Base-by-base conservation (phyloP, 208 protist species). In the Borovskyia barvae region DNA sequence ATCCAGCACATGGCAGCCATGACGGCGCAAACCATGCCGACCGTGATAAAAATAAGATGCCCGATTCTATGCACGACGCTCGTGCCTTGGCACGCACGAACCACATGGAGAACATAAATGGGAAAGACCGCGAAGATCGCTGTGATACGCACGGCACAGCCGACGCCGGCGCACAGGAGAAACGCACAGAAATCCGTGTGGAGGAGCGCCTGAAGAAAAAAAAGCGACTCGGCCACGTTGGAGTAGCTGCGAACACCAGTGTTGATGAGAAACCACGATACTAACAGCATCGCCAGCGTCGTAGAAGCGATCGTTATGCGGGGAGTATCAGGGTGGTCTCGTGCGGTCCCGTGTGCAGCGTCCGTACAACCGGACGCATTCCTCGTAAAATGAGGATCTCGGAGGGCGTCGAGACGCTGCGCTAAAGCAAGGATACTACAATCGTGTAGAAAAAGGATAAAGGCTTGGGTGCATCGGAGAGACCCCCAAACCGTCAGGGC, bases 221-320 rank as follows among this genome's bases (percentile, higher is more conserved):
- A 72, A 12, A 92, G 54, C 0, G 76, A 66, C 64, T 94, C 87
- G 1, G 77, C 52, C n/a, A 89, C 77, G 56, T 90, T 92, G 5
- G 82, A 82, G 62, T 92, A 90, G 52, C 71, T 43, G 11, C 87
- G 81, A 45, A 79, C 63, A 26, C 82, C 82, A 42, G 55, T 55
- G 50, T 72, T 78, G 15, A 60, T 48, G 35, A 86, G 60, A 59
- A 88, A 93, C 82, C 86, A 90, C 47, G 76, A 66, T 22, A 70
- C 60, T 25, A 85, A 50, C 5, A 71, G 12, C 53, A 72, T 42
- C 25, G 65, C 56, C 15, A 67, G 29, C 17, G 52, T 61, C 14
- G 45, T 60, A 1, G 58, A 66, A 7, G 59, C 58, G 14, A 69
- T 48, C 0, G 64, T 71, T n/a, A n/a, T n/a, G n/a, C n/a, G n/a